Percentiles rank a stretch among this genome's conserved stretches.
phyloP scores from a whole-genome alignment of 805 yeast species.

The Wickerhamomyces bovis region DNA sequence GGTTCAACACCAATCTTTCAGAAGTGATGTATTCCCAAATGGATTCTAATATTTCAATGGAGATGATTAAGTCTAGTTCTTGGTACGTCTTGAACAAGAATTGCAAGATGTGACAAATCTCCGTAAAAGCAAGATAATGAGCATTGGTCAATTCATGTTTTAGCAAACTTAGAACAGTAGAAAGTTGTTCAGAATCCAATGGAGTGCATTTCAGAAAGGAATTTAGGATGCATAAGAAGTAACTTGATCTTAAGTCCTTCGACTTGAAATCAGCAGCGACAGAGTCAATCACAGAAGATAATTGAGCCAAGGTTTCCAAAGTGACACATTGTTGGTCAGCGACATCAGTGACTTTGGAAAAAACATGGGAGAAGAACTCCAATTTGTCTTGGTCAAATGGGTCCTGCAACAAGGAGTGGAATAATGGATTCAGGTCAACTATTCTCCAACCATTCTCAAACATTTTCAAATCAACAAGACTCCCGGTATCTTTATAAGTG shows the following conservation, averaged over 20 bases:
- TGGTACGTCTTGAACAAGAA: slow-evolving; percentile 13
- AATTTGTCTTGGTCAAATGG: slow-evolving; percentile 23
- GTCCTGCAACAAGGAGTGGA: slow-evolving; percentile 9
- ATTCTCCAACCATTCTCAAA: slow-evolving; percentile 26
- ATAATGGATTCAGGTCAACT: slow-evolving; percentile 15
- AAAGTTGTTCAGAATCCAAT: slow-evolving; percentile 14
- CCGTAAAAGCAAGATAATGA: slow-evolving; percentile 7
- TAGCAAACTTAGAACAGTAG: slow-evolving; percentile 13
- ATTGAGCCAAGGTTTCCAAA: slow-evolving; percentile 10
- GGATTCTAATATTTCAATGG: slow-evolving; percentile 31
- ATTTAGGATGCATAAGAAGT: slow-evolving; percentile 21
- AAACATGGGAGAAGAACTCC: slow-evolving; percentile 24
- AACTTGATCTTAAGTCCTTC: slow-evolving; percentile 25
- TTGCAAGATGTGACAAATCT: slow-evolving; percentile 14
- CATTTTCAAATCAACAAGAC: slow-evolving; percentile 19
- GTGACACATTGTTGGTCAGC: slow-evolving; percentile 7
- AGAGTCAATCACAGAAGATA: slow-evolving; percentile 1
- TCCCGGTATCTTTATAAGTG: slow-evolving; percentile 19
- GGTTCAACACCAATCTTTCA: slow-evolving; percentile 59
- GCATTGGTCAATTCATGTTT: slow-evolving; percentile 12
- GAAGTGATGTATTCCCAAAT: slow-evolving; percentile 57
- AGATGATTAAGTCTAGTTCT: slow-evolving; percentile 14
- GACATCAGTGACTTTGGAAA: slow-evolving; percentile 13
- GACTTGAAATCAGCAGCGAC: slow-evolving; percentile 19
- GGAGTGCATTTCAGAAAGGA: slow-evolving; percentile 18